Evolutionary conservation across 108 stramenopile genomes (phyloP).

Genomic region (Schizochytrium sp.): DNA sequence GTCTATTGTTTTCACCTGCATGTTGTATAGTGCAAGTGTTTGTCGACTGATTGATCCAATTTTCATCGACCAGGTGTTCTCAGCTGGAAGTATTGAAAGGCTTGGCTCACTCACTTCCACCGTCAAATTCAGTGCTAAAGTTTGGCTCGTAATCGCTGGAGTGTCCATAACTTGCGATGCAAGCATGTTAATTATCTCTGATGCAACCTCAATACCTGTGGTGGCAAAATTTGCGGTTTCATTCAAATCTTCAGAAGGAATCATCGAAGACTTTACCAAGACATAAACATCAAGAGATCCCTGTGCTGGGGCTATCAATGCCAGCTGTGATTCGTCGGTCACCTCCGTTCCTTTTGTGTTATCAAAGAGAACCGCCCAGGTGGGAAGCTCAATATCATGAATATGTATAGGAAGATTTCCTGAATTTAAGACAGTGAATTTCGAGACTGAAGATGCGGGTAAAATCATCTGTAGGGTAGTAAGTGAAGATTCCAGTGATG

Average conservation of each 20-base stretch:
- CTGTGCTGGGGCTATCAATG: neutral
- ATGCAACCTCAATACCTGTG: neutral
- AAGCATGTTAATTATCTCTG: neutral
- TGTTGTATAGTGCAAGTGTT: constrained; percentile 15
- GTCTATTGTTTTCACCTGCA: constrained; percentile 50
- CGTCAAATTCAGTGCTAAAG: neutral
- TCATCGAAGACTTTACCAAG: constrained; percentile 15
- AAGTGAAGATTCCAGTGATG: neutral
- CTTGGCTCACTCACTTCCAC: constrained; percentile 38
- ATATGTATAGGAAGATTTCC: neutral
- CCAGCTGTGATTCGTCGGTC: neutral
- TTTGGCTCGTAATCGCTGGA: neutral
- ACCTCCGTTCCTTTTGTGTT: neutral
- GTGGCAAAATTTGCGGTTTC: neutral
- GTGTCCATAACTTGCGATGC: neutral
- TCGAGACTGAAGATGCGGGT: constrained; percentile 52
- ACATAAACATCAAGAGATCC: neutral
- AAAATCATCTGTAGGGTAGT: neutral
- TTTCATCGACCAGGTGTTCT: constrained; percentile 45
- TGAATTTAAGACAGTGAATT: neutral
- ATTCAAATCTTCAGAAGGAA: neutral
- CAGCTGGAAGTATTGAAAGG: constrained; percentile 33
- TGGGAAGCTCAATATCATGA: neutral
- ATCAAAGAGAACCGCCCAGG: constrained; percentile 26
- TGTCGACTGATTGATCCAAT: constrained; percentile 18